These are phyloP conservation scores for Phytomonas sp. DNA, from an alignment of 208 protist species.

Conservation along the genomic window DNA sequence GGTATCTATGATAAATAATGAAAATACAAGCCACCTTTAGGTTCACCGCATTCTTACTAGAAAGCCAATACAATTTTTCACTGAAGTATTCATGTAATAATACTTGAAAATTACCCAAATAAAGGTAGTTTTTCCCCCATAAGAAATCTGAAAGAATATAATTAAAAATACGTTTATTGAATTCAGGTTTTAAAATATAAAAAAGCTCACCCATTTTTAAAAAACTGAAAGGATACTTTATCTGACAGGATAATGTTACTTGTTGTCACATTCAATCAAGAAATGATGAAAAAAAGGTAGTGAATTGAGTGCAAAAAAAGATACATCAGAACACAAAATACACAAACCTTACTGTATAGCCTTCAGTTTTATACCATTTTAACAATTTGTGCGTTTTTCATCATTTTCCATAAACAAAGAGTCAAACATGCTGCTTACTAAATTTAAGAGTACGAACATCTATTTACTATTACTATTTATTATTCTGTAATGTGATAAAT, in stretches of 20 bases:
- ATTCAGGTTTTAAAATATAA: slow-evolving; percentile 1
- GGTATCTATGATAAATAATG: slow-evolving; percentile 4
- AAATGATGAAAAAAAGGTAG: not conserved
- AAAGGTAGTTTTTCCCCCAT: slow-evolving; percentile 6
- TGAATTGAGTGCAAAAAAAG: not conserved
- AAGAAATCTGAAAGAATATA: not conserved
- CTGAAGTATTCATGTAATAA: slow-evolving; percentile 10
- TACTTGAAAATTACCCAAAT: slow-evolving; percentile 15
- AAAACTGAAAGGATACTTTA: not conserved
- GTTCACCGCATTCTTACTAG: not conserved
- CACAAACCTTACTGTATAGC: not conserved
- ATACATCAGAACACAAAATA: not conserved
- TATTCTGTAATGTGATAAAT: slow-evolving; percentile 8
- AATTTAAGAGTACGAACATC: not conserved
- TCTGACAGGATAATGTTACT: not conserved
- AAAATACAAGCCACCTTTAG: slow-evolving; percentile 1
- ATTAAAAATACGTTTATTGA: not conserved
- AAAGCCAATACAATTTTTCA: slow-evolving; percentile 8
- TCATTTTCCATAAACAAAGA: slow-evolving; percentile 6
- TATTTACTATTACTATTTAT: not conserved
- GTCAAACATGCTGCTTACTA: not conserved
- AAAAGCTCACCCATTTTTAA: not conserved
- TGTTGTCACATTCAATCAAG: not conserved
- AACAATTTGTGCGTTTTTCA: not conserved
- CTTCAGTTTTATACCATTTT: not conserved